phyloP scores from a whole-genome alignment of 202 grass and related monocot species.

The Eragrostis tef region DNA sequence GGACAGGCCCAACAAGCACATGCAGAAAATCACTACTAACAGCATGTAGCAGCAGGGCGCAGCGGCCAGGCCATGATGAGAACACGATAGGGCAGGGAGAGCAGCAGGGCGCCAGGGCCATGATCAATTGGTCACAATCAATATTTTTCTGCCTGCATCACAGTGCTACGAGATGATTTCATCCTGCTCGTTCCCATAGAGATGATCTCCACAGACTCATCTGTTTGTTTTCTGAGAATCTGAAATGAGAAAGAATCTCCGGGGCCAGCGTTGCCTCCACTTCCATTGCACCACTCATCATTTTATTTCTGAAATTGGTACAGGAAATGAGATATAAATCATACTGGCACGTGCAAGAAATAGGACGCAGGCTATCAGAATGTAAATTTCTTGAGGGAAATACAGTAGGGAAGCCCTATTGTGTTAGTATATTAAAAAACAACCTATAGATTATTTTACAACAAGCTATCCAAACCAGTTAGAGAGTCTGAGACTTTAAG shows the following conservation, averaged over 20 bases:
- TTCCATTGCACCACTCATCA: conserved; percentile 1
- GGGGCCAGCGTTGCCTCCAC: background rate
- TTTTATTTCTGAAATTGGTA: no score
- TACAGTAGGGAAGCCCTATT: no score
- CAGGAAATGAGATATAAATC: no score
- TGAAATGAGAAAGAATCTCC: background rate
- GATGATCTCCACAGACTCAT: background rate
- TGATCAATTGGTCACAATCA: conserved; percentile 3
- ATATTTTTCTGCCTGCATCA: background rate
- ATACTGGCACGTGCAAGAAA: no score
- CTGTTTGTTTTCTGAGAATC: background rate
- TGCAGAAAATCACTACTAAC: background rate
- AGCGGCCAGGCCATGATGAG: background rate
- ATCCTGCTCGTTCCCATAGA: background rate
- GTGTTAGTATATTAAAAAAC: no score
- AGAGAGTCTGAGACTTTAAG: no score
- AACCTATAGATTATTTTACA: no score
- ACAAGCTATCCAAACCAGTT: no score
- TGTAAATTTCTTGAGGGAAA: no score
- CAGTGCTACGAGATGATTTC: background rate
- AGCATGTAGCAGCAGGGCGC: background rate
- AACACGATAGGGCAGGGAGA: background rate
- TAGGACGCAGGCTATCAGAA: no score
- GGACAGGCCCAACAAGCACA: background rate
- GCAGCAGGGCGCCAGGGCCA: background rate